Evolutionary conservation across 2,329 filamentous ascomycete species (phyloP).

Genomic region (Colletotrichum trifolii): DNA sequence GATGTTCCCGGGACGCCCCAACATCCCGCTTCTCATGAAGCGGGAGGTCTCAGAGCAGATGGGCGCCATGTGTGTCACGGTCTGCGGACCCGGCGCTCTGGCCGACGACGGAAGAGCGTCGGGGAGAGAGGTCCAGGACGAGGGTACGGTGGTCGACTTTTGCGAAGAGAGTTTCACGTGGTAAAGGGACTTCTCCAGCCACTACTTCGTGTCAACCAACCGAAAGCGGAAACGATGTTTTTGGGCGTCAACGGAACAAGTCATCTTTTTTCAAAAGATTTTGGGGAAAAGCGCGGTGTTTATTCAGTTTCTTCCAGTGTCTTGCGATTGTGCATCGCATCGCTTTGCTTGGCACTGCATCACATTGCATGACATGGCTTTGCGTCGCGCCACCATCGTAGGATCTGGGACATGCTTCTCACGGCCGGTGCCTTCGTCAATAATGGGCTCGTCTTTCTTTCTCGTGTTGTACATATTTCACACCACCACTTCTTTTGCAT

Average conservation of each 20-base stretch:
- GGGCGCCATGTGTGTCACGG: conserved; percentile 88
- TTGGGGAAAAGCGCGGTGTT: conserved; percentile 20
- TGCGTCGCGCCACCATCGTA: no score
- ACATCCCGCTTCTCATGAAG: conserved; percentile 80
- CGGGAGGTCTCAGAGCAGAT: conserved; percentile 85
- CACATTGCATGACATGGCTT: no score
- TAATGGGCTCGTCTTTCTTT: conserved; percentile 29
- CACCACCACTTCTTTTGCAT: conserved; percentile 24
- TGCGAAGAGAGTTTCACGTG: conserved; percentile 82
- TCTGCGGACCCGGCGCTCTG: conserved; percentile 80
- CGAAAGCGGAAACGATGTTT: conserved; percentile 14
- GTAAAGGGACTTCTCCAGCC: conserved; percentile 47
- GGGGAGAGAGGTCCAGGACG: conserved; percentile 71
- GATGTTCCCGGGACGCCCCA: conserved; percentile 91
- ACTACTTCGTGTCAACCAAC: background rate
- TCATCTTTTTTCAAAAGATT: conserved; percentile 13
- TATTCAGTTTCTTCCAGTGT: background rate
- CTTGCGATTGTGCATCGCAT: conserved; percentile 7
- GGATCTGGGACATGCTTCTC: conserved; percentile 20
- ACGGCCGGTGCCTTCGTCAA: conserved; percentile 27
- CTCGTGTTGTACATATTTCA: conserved; percentile 36
- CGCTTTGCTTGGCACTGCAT: no score
- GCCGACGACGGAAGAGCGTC: conserved; percentile 80
- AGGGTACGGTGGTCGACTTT: conserved; percentile 74
- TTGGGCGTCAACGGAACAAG: conserved; percentile 36